These are phyloP conservation scores for Ramaria rubella DNA, from an alignment of 768 basidiomycete genomes.

Conservation along the genomic window DNA sequence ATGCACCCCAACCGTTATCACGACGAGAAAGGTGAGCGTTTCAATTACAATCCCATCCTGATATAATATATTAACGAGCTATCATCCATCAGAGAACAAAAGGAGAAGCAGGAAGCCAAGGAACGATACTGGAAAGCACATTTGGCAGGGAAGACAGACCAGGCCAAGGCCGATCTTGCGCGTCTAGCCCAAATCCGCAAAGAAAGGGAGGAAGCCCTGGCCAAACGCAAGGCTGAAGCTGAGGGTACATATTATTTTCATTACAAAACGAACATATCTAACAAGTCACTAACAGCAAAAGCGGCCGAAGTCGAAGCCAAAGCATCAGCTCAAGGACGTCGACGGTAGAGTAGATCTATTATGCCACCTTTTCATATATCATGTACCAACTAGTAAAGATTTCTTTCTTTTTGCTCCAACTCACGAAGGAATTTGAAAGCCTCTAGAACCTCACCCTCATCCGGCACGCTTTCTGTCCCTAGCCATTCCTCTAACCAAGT, in stretches of 20 bases:
- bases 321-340: slow-evolving; percentile 31
- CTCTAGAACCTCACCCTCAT: slow-evolving; percentile 30
- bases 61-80: neutral
- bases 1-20: slow-evolving; percentile 51
- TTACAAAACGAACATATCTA: no score
- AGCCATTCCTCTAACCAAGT: slow-evolving; percentile 57
- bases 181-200: slow-evolving; percentile 80
- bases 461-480: slow-evolving; percentile 40
- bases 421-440: slow-evolving; percentile 16
- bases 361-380: neutral
- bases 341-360: neutral
- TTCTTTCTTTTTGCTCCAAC: neutral
- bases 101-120: slow-evolving; percentile 86
- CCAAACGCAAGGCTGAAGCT: slow-evolving; percentile 81
- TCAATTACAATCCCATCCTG: slow-evolving; percentile 10
- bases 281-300: no score
- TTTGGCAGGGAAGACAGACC: slow-evolving; percentile 76
- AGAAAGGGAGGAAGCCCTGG: slow-evolving; percentile 83
- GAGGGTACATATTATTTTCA: no score
- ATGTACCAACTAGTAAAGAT: slow-evolving; percentile 5
- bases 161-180: slow-evolving; percentile 84
- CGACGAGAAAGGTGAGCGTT: slow-evolving; percentile 54
- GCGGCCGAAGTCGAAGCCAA: slow-evolving; percentile 57
- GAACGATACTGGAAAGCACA: slow-evolving; percentile 88
- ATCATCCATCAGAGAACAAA: slow-evolving; percentile 61